phyloP scores from a whole-genome alignment of 257 asterid genomes.

The Salvia splendens region DNA sequence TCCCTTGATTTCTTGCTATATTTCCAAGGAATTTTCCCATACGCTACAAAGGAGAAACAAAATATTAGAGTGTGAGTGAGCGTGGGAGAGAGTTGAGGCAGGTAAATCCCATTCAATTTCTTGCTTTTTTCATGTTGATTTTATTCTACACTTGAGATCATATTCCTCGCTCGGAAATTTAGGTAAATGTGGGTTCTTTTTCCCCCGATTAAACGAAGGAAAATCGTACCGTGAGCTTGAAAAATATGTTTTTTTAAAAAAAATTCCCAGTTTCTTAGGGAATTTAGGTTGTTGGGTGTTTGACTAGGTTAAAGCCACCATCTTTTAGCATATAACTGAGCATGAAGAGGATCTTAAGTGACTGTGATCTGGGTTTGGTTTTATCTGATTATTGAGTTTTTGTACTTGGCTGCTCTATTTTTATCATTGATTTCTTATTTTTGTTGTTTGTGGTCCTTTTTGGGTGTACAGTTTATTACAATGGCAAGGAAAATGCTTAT shows the following conservation, averaged over 20 bases:
- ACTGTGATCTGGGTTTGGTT: slow-evolving; percentile 15
- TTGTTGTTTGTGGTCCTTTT: slow-evolving; percentile 29
- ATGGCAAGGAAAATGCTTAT: slow-evolving; percentile 96
- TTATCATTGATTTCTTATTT: background rate
- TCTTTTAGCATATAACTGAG: background rate
- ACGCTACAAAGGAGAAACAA: background rate
- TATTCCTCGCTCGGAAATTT: background rate
- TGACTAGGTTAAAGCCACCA: slow-evolving; percentile 4
- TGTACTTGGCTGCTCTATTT: background rate
- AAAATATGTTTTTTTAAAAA: too few relatives aligned
- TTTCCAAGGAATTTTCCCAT: background rate
- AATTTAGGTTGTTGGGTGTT: background rate
- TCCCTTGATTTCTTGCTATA: background rate
- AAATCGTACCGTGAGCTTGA: too few relatives aligned
- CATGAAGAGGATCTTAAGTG: slow-evolving; percentile 17
- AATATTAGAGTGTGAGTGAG: background rate
- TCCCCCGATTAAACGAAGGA: background rate
- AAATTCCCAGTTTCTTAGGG: background rate
- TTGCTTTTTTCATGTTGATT: background rate
- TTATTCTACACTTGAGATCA: slow-evolving; percentile 1
- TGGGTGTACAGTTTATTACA: slow-evolving; percentile 37
- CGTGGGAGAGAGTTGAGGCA: background rate
- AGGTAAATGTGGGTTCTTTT: background rate
- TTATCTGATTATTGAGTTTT: slow-evolving; percentile 13
- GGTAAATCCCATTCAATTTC: background rate